phyloP scores from a whole-genome alignment of 1,139 yeast genomes.

The Nakaseomyces kungkrabaensis region DNA sequence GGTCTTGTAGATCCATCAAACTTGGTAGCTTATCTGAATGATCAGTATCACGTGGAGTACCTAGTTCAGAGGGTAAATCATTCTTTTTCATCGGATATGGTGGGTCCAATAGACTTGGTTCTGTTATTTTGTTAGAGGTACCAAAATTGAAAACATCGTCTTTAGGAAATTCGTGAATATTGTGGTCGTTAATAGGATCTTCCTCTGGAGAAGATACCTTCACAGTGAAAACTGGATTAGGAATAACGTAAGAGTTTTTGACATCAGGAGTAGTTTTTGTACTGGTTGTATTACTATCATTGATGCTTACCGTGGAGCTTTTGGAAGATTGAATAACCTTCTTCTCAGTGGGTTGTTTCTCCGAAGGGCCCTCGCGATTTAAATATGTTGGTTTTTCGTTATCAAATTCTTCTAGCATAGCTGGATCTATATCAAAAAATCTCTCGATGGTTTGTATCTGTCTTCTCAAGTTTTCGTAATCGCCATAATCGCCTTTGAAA shows the following conservation, averaged over 20 bases:
- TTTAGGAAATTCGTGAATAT: slow-evolving; percentile 1
- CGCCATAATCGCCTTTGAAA: slow-evolving; percentile 38
- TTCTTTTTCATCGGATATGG: slow-evolving; percentile 14
- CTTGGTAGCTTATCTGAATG: slow-evolving; percentile 6
- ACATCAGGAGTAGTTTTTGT: background rate
- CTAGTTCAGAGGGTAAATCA: slow-evolving; percentile 14
- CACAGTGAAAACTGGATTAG: background rate
- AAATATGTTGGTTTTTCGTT: slow-evolving; percentile 2
- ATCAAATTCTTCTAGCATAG: slow-evolving; percentile 1
- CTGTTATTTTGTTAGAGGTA: background rate
- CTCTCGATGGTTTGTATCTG: slow-evolving; percentile 1
- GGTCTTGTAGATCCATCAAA: slow-evolving; percentile 5
- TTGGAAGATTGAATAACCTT: background rate
- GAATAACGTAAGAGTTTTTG: background rate
- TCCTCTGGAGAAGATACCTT: slow-evolving; percentile 1
- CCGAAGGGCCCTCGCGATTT: background rate
- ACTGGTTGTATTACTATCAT: background rate
- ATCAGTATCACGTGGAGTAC: slow-evolving; percentile 4
- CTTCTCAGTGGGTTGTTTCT: background rate
- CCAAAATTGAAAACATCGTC: slow-evolving; percentile 4
- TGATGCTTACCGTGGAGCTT: background rate
- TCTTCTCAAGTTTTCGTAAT: slow-evolving; percentile 11
- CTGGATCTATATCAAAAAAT: slow-evolving; percentile 1
- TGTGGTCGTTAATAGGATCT: slow-evolving; percentile 1
- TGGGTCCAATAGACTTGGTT: slow-evolving; percentile 5